A percentile compares a stretch with the other conserved stretches of the same genome.
phyloP scores from a whole-genome alignment of 805 yeast genomes.

The Scheffersomyces spartinae region DNA sequence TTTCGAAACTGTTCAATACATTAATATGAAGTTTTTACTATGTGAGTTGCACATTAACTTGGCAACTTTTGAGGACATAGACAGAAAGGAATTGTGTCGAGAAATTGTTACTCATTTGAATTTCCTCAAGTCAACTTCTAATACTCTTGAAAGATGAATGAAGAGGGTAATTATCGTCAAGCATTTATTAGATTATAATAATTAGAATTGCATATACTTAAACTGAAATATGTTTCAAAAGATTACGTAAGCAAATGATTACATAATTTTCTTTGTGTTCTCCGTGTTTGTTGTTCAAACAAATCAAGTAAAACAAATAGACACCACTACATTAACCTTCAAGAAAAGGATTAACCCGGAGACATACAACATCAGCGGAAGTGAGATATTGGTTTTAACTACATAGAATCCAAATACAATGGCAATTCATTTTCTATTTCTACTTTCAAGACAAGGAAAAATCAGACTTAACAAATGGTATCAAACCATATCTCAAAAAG shows the following conservation, averaged over 20 bases:
- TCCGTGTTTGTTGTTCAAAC: no score
- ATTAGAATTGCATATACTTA: no score
- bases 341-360: no score
- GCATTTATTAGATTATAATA: no score
- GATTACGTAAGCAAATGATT: no score
- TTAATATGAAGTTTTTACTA: slow-evolving; percentile 39
- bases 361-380: no score
- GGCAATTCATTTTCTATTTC: slow-evolving; percentile 70
- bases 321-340: no score
- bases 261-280: no score
- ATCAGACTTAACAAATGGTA: slow-evolving; percentile 93
- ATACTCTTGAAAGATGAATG: slow-evolving; percentile 19
- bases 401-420: slow-evolving; percentile 18
- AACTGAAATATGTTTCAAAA: no score
- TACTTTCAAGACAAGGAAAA: slow-evolving; percentile 91
- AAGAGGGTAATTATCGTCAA: no score
- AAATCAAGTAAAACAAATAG: no score
- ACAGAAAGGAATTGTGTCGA: slow-evolving; percentile 31
- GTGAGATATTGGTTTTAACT: background rate
- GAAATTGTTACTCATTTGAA: slow-evolving; percentile 38
- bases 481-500: slow-evolving; percentile 69
- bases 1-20: slow-evolving; percentile 50
- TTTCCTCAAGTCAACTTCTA: slow-evolving; percentile 25
- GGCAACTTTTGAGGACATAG: slow-evolving; percentile 30
- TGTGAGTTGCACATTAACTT: slow-evolving; percentile 40